Percentiles rank a stretch among this genome's conserved stretches.
Conservation (phyloP, 1,139 yeast genomes). For the Taphrina wiesneri region DNA sequence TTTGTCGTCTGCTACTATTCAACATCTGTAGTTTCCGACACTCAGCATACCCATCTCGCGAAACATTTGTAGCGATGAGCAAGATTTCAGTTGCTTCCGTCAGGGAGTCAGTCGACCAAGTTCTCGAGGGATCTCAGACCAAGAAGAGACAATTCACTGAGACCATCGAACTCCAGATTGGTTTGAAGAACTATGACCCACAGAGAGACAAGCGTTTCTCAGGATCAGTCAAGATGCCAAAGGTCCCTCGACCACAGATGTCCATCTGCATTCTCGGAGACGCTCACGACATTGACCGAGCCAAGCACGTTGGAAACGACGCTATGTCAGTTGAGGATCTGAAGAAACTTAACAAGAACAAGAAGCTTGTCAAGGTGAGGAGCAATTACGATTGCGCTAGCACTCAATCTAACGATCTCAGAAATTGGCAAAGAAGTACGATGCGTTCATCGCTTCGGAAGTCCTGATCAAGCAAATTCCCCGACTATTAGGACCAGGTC, state of each 20-base stretch:
- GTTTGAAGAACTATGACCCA: conserved; percentile 99
- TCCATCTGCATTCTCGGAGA: conserved; percentile 99
- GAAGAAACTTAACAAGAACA: conserved; percentile 99
- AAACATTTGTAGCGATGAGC: background rate
- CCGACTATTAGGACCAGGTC: conserved; percentile 99
- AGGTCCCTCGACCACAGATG: conserved; percentile 99
- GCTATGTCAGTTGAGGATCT: conserved; percentile 99
- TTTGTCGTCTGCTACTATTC: background rate
- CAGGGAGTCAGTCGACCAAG: conserved; percentile 93
- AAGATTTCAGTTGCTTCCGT: conserved; percentile 48
- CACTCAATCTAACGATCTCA: conserved; percentile 21
- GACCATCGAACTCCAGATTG: conserved; percentile 99
- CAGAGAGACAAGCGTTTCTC: conserved; percentile 99
- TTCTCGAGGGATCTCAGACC: conserved; percentile 89
- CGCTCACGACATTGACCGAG: conserved; percentile 99
- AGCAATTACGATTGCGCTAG: conserved; percentile 28
- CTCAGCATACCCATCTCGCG: background rate
- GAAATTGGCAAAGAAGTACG: conserved; percentile 99
- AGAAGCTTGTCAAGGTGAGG: conserved; percentile 81
- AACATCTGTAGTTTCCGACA: background rate
- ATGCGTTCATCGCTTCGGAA: conserved; percentile 99
- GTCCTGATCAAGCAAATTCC: conserved; percentile 99
- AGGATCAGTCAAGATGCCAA: conserved; percentile 97
- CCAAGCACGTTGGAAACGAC: conserved; percentile 98
- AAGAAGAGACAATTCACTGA: conserved; percentile 99